Base-by-base conservation (phyloP, 2,329 filamentous ascomycete species). In the Nemania abortiva region DNA sequence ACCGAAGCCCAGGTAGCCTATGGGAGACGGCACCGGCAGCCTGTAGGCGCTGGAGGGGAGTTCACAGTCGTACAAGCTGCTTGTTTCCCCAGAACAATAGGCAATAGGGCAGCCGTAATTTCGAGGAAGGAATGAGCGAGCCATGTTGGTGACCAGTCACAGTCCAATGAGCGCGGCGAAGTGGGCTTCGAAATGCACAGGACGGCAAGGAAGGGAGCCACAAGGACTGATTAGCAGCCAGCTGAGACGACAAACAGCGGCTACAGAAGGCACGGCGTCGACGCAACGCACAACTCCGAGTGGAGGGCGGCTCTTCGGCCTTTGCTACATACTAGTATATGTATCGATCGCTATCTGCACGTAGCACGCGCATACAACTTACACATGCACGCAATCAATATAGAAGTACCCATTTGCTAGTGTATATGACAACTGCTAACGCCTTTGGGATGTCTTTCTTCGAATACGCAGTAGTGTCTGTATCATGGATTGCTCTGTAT, bases 161-260 rank as follows among this genome's bases (percentile, higher is more conserved):
- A 67, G 50, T 67, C 53, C 53, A 74, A 72, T 74, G 72, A 34
- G 31, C 9, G 31, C 4, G 74, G 13, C 52, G 59, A 60, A 55
- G 55, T 50, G 45, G 64, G 53, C 27, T 66, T 47, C 68, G 34
- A n/a, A 66, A 61, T 29, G 64, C 60, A 69, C 64, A 62, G 50
- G 63, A 69, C 69, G 47, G 60, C 49, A 61, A 63, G 53, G 59
- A 52, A 66, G 63, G 68, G 66, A 67, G 62, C 52, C 59, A 73
- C 69, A 71, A 70, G 66, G 55, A 70, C 64, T 57, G 65, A 61
- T 65, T 64, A 58, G 57, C 37, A 69, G 62, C n/a, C 57, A 69
- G 70, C 63, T 73, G 71, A 71, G 66, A 70, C 64, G 66, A 68
- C 68, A 73, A 75, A 72, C 68, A 72, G 63, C 62, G 60, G 50